Base-by-base conservation (phyloP, 345 rosid genomes). In the Noccaea caerulescens region DNA sequence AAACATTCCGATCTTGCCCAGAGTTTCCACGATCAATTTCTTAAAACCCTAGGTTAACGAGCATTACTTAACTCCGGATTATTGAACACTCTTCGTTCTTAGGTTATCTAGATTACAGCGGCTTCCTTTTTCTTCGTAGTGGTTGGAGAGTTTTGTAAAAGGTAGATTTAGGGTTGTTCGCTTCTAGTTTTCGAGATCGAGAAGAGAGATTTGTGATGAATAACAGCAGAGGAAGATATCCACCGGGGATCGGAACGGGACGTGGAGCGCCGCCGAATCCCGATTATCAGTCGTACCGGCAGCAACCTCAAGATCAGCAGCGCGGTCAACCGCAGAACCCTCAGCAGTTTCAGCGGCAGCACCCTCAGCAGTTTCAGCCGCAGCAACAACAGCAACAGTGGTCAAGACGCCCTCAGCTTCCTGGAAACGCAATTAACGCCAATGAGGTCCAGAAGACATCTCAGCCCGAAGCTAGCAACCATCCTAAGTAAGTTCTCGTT, bases 401-500 rank as follows among this genome's bases (percentile, higher is more conserved):
- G 97, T 68, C 85, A 55, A 83, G 95, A 73, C 82, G 91, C 66
- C 61, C 63, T 67, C 86, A 83, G 82, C 57, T 86, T 66, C 69
- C 79, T 12, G 84, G 81, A 14, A 80, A 69, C 59, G 74, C 80
- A 1, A 90, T 69, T 44, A 76, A 68, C 58, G 72, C 80, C 6
- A 92, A 80, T 38, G 97, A 89, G 82, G 90, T 88, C 41, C 92
- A 95, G 82, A 87, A 84, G 86, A 85, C 88, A 16, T 83, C 89
- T 54, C 97, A 88, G 76, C 69, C 97, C 0, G 99, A 88, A 83
- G 88, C 97, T 32, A 77, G 71, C 53, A 86, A 81, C 85, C 92
- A 92, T 77, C 76, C 98, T 9, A 87, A 93, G 99, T 92, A 51
- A 12, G 50, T 9, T 74, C 7, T 55, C 44, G 25, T 43, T 18